These are phyloP conservation scores for Colletotrichum godetiae DNA, from an alignment of 2,329 filamentous ascomycete species.

Conservation along the genomic window DNA sequence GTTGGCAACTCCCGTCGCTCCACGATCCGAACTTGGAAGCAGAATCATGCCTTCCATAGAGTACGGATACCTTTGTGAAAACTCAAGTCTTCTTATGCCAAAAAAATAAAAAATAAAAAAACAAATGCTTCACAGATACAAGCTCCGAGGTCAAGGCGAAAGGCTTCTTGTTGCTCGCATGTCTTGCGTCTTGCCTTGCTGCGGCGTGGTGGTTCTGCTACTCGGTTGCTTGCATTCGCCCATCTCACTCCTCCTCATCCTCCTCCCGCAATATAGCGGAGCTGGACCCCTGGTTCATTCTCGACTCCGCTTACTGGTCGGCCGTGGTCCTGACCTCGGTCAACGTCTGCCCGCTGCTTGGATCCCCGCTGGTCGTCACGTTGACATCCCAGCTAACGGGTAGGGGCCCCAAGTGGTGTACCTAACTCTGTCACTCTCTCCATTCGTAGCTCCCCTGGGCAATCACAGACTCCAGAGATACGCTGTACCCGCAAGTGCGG, in stretches of 20 bases:
- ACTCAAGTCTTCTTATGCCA: not conserved
- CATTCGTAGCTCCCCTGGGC: not conserved
- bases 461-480: not conserved
- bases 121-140: not conserved
- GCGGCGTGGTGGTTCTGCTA: not conserved
- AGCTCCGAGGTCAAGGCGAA: not conserved
- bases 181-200: not conserved
- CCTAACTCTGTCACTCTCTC: not conserved
- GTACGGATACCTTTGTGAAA: not conserved
- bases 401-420: not conserved
- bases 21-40: not conserved
- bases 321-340: not conserved
- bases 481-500: constrained; percentile 1
- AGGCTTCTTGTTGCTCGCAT: not conserved
- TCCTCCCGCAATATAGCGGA: not conserved
- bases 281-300: constrained; percentile 21
- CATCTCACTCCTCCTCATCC: not conserved
- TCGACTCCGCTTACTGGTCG: constrained; percentile 16
- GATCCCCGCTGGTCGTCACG: constrained; percentile 31
- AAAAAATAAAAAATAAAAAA: too few species aligned
- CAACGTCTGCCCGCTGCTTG: constrained; percentile 12
- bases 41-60: not conserved
- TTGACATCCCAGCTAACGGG: constrained; percentile 31
- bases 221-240: constrained; percentile 10
- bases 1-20: not conserved